Percentiles rank a stretch among this genome's conserved stretches.
Conservation (phyloP, 495 filamentous ascomycete species). For the Cercophora sp. region DNA sequence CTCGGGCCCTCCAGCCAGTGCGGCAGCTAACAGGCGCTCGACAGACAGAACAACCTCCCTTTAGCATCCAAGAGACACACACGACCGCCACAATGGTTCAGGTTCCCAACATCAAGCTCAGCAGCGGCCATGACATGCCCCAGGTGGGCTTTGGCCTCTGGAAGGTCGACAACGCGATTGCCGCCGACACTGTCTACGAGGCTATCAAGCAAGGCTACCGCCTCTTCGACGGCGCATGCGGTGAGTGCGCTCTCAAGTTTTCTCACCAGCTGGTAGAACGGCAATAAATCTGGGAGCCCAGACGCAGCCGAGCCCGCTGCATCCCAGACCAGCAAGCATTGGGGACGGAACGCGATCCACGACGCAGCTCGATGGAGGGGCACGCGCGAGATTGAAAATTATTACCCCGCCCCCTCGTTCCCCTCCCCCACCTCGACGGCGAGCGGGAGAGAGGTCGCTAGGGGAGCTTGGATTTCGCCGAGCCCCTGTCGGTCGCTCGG, state of each 20-base stretch:
- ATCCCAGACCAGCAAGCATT: background rate
- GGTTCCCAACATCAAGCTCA: slow-evolving; percentile 66
- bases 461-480: slow-evolving; percentile 5
- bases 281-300: too few species aligned
- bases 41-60: too few species aligned
- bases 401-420: slow-evolving; percentile 29
- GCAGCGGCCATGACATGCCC: slow-evolving; percentile 79
- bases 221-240: slow-evolving; percentile 81
- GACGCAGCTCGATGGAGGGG: slow-evolving; percentile 15
- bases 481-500: slow-evolving; percentile 16
- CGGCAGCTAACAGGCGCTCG: too few species aligned
- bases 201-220: slow-evolving; percentile 88
- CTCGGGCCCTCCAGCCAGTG: background rate
- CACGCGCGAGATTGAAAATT: slow-evolving; percentile 5
- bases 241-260: slow-evolving; percentile 43
- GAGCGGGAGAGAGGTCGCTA: background rate
- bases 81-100: slow-evolving; percentile 28
- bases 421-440: slow-evolving; percentile 21
- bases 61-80: background rate
- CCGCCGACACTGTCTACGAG: slow-evolving; percentile 77
- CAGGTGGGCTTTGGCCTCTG: slow-evolving; percentile 79
- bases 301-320: too few species aligned
- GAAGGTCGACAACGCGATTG: slow-evolving; percentile 79
- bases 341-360: background rate
- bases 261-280: background rate